These are phyloP conservation scores for Acanthamoeba castellanii DNA, from an alignment of 208 protist genomes.

Conservation along the genomic window DNA sequence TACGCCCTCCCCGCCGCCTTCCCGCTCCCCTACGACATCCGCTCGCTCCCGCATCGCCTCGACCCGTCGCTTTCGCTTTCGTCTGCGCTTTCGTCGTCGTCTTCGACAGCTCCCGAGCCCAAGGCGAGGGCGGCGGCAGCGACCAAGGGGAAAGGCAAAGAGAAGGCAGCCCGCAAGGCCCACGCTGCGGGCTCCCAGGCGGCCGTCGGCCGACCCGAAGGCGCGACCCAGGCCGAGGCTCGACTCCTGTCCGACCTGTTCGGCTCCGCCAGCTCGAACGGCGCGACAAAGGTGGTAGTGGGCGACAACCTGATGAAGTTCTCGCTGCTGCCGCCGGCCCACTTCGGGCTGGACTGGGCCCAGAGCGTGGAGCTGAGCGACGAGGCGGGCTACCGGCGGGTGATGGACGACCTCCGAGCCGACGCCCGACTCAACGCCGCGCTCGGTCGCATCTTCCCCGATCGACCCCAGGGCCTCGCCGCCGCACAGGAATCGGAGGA, in stretches of 20 bases:
- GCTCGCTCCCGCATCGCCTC: background rate
- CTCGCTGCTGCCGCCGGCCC: background rate
- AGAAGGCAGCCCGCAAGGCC: background rate
- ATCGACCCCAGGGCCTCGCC: background rate
- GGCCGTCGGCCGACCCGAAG: background rate
- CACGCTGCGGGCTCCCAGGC: background rate
- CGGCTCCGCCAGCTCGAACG: background rate
- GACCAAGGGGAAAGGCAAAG: background rate
- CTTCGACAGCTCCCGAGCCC: too few relatives aligned
- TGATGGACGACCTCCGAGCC: background rate
- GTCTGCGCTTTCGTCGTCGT: background rate
- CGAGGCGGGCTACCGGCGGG: background rate
- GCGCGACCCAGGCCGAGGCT: background rate
- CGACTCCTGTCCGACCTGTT: background rate
- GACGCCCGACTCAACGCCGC: background rate
- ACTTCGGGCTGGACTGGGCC: background rate
- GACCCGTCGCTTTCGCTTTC: background rate
- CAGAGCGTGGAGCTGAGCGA: background rate
- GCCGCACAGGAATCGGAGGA: background rate
- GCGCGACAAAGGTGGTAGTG: background rate
- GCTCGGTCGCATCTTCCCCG: background rate
- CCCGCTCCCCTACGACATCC: background rate
- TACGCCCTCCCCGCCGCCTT: background rate
- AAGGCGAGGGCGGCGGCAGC: too few relatives aligned
- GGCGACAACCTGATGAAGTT: conserved; percentile 10